phyloP scores from a whole-genome alignment of 2,329 filamentous ascomycete genomes.

The Pseudogymnoascus sp. region DNA sequence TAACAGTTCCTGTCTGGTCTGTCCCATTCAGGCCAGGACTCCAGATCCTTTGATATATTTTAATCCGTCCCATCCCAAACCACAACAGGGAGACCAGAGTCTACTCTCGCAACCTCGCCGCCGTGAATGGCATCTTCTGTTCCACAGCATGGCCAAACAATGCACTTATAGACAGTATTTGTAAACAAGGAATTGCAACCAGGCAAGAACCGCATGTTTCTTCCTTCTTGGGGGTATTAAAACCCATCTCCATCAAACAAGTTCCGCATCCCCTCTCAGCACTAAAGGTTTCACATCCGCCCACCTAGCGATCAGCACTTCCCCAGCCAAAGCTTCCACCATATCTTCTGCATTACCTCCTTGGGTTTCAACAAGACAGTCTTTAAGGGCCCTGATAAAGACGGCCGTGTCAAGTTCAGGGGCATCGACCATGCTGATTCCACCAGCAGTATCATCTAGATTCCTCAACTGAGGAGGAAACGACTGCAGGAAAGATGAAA shows the following conservation, averaged over 20 bases:
- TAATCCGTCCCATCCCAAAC: background rate
- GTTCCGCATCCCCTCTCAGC: conserved; percentile 46
- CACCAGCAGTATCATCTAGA: conserved; percentile 82
- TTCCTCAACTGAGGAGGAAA: conserved; percentile 75
- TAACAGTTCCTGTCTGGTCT: background rate
- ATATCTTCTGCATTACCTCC: conserved; percentile 56
- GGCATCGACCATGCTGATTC: conserved; percentile 83
- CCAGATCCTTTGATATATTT: background rate
- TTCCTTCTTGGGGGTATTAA: background rate
- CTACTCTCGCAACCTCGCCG: background rate
- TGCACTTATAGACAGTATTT: background rate
- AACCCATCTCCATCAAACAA: conserved; percentile 34
- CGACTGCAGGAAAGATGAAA: conserved; percentile 70
- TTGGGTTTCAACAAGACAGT: conserved; percentile 48
- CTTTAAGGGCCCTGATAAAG: conserved; percentile 65
- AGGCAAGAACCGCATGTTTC: background rate
- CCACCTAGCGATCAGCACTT: conserved; percentile 63
- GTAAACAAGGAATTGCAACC: background rate
- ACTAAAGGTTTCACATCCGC: conserved; percentile 61
- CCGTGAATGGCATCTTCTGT: background rate
- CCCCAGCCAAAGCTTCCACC: conserved; percentile 49
- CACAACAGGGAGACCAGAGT: background rate
- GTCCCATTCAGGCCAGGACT: background rate
- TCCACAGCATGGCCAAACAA: background rate
- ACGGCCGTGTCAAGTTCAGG: conserved; percentile 79